Conservation (phyloP, 345 rosid genomes). For the Anacardium occidentale region DNA sequence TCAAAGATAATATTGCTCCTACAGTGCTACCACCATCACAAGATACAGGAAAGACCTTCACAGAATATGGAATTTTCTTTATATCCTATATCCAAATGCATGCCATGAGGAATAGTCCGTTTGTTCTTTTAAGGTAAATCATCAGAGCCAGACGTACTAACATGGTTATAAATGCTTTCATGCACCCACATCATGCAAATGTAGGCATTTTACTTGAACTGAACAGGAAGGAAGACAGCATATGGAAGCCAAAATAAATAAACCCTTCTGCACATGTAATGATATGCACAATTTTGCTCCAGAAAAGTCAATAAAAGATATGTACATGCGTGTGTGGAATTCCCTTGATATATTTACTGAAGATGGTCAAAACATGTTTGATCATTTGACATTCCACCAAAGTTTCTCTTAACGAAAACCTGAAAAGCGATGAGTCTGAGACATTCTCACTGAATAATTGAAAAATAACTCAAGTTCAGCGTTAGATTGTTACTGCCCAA, state of each 20-base stretch:
- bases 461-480: conserved; percentile 5
- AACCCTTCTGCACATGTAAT: neutral
- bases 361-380: neutral
- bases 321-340: neutral
- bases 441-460: neutral
- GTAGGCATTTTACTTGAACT: neutral
- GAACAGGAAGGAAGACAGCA: neutral
- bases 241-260: neutral
- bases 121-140: neutral
- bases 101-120: neutral
- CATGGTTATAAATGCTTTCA: neutral
- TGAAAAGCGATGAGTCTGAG: neutral
- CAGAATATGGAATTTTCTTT: neutral
- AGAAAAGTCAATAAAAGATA: neutral
- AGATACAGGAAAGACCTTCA: neutral
- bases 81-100: neutral
- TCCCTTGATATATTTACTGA: neutral
- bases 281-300: neutral
- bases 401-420: conserved; percentile 3
- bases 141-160: neutral
- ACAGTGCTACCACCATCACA: neutral
- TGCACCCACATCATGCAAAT: neutral
- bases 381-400: conserved; percentile 4
- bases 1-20: neutral
- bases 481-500: neutral